Evolutionary conservation across 2,329 filamentous ascomycete genomes (phyloP).

Genomic region (Pezizomycotina sp.): DNA sequence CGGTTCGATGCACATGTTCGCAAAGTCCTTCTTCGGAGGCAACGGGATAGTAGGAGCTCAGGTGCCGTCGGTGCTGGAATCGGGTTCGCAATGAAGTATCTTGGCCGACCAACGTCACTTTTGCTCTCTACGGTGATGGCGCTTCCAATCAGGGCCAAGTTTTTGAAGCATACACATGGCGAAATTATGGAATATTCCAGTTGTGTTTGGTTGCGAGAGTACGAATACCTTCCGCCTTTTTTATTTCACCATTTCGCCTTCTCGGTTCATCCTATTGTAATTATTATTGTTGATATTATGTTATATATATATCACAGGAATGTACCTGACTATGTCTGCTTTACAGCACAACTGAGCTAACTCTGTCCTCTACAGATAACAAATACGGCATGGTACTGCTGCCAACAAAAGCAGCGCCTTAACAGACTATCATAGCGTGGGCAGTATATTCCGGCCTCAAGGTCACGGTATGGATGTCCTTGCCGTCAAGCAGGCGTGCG

Average conservation of each 20-base stretch:
- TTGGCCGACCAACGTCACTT: constrained; percentile 66
- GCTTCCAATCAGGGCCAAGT: constrained; percentile 98
- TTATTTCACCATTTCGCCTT: neutral
- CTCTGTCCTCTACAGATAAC: constrained; percentile 52
- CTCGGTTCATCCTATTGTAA: constrained; percentile 7
- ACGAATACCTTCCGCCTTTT: constrained; percentile 32
- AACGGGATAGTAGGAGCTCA: constrained; percentile 99
- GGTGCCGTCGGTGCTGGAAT: constrained; percentile 90
- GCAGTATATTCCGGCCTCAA: too few species aligned
- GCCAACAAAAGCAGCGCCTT: constrained; percentile 84
- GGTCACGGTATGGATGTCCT: constrained; percentile 99
- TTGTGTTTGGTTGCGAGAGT: constrained; percentile 98
- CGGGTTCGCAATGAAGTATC: constrained; percentile 94
- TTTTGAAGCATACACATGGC: constrained; percentile 99
- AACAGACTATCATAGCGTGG: constrained; percentile 99
- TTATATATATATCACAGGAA: neutral
- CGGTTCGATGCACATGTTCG: constrained; percentile 99
- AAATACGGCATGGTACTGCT: constrained; percentile 99
- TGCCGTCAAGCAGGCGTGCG: constrained; percentile 87
- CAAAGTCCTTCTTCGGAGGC: constrained; percentile 92
- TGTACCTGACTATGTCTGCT: constrained; percentile 5
- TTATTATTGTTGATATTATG: neutral
- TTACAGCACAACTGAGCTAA: neutral
- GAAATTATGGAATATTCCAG: constrained; percentile 92
- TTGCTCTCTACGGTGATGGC: constrained; percentile 93